Conservation (phyloP, 768 basidiomycete genomes). For the Hortiboletus flavorubellus region DNA sequence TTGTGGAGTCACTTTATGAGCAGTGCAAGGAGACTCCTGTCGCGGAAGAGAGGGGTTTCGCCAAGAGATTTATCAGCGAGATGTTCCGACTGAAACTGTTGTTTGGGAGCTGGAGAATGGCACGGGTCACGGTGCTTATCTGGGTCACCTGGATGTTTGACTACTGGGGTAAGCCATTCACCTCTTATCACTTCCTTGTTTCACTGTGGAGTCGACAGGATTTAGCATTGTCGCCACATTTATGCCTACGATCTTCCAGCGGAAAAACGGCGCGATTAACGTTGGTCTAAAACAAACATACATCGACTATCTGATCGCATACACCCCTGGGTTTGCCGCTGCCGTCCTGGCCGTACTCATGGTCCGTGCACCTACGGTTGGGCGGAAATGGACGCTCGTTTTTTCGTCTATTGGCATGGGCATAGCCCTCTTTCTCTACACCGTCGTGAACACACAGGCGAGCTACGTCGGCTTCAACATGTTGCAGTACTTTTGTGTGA, state of each 20-base stretch:
- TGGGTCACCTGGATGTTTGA: conserved; percentile 17
- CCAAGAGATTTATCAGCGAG: neutral
- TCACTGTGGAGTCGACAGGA: neutral
- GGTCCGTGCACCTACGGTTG: conserved; percentile 12
- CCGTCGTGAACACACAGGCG: conserved; percentile 10
- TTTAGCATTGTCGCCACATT: neutral
- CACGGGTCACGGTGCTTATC: conserved; percentile 7
- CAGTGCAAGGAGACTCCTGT: neutral
- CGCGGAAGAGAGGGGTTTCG: neutral
- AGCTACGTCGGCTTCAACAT: conserved; percentile 9
- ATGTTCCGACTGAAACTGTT: conserved; percentile 10
- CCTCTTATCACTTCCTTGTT: neutral
- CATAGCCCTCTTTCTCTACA: conserved; percentile 9
- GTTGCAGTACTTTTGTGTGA: conserved; percentile 9
- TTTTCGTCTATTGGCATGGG: conserved; percentile 8
- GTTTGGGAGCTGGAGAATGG: conserved; percentile 13
- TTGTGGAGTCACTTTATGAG: conserved; percentile 10
- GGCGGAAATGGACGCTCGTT: conserved; percentile 17
- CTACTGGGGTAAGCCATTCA: conserved; percentile 7
- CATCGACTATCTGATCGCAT: conserved; percentile 10
- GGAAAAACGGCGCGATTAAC: conserved; percentile 10
- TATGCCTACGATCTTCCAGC: conserved; percentile 12
- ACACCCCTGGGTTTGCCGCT: conserved; percentile 4
- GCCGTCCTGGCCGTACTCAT: conserved; percentile 4
- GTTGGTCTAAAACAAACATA: conserved; percentile 8